phyloP scores from a whole-genome alignment of 768 basidiomycete genomes.

The Termitomyces sp. region DNA sequence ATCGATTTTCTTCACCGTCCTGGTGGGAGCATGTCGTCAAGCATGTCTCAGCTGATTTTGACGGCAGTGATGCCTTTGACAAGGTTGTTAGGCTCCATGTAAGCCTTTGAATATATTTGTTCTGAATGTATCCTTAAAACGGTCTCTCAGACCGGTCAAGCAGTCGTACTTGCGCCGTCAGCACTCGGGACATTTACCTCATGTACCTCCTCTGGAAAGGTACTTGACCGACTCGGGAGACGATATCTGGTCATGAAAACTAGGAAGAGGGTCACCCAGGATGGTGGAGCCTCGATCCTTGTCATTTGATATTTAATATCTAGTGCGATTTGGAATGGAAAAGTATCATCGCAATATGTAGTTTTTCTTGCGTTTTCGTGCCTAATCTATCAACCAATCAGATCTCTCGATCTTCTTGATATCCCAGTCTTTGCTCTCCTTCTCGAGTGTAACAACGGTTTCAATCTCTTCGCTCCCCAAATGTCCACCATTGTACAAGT shows the following conservation, averaged over 20 bases:
- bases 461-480: constrained; percentile 44
- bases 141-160: constrained; percentile 56
- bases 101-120: constrained; percentile 5
- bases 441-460: constrained; percentile 26
- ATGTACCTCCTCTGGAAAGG: constrained; percentile 5
- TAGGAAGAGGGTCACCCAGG: constrained; percentile 52
- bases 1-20: constrained; percentile 69
- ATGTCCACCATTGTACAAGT: constrained; percentile 42
- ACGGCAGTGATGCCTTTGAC: constrained; percentile 56
- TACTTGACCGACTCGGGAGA: constrained; percentile 48
- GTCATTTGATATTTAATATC: constrained; percentile 27
- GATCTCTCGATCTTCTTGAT: constrained; percentile 11
- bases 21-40: constrained; percentile 71
- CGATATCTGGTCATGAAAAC: constrained; percentile 58
- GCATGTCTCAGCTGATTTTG: constrained; percentile 63
- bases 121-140: neutral
- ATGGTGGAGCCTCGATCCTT: constrained; percentile 62
- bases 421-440: constrained; percentile 26
- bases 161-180: constrained; percentile 63
- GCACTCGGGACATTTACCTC: constrained; percentile 41
- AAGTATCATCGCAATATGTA: neutral
- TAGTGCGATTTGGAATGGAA: constrained; percentile 9
- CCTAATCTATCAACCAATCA: constrained; percentile 30
- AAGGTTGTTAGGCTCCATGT: constrained; percentile 63
- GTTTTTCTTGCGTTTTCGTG: neutral